Conservation (phyloP, 345 rosid species). For the Camelina neglecta region DNA sequence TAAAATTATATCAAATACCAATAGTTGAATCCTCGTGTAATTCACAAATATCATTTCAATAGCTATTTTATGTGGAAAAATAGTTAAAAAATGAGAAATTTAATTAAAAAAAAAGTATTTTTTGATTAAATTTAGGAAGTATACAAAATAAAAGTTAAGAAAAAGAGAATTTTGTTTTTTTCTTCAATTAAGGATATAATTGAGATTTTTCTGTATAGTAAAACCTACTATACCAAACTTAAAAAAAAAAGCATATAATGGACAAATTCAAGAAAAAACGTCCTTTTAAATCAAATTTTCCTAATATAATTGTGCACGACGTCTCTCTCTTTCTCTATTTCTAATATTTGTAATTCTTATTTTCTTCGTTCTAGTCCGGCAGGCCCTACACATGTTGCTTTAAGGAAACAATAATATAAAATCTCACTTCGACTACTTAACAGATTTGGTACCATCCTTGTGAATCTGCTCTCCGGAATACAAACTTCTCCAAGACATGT, state of each 20-base stretch:
- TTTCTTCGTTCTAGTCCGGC: background rate
- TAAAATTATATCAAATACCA: background rate
- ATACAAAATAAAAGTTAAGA: too few relatives aligned
- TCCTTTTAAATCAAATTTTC: too few relatives aligned
- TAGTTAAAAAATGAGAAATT: too few relatives aligned
- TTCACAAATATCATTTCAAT: constrained; percentile 27
- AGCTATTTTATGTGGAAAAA: background rate
- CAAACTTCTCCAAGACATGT: constrained; percentile 73
- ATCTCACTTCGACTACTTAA: background rate
- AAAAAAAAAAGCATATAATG: too few relatives aligned
- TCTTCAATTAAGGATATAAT: too few relatives aligned
- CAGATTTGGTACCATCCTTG: constrained; percentile 74
- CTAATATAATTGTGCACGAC: background rate
- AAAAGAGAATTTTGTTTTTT: too few relatives aligned
- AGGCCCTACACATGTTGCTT: constrained; percentile 14
- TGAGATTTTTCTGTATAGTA: too few relatives aligned
- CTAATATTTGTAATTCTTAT: background rate
- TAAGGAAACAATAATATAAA: background rate
- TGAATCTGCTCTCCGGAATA: constrained; percentile 72
- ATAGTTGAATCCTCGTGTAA: constrained; percentile 45
- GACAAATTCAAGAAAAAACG: too few relatives aligned
- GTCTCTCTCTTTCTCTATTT: background rate
- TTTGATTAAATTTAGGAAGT: too few relatives aligned
- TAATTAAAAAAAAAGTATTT: too few relatives aligned
- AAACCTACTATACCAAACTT: too few relatives aligned